These are phyloP conservation scores for Chlamydomonas reinhardtii DNA, from an alignment of 163 green algal genomes.

Conservation along the genomic window DNA sequence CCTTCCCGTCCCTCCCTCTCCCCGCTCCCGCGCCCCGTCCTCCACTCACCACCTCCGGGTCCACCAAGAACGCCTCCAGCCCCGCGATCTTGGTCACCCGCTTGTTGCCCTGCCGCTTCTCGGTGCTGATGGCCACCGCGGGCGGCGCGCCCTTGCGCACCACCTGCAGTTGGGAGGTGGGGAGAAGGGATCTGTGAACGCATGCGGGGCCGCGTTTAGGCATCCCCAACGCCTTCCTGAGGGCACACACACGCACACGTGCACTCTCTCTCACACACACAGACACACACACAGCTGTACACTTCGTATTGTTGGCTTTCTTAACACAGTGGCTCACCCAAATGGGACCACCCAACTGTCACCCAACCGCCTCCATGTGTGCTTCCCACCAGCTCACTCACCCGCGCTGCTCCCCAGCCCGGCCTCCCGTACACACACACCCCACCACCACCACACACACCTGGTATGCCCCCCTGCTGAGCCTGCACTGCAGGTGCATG, in stretches of 20 bases:
- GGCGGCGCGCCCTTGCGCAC: conserved; percentile 60
- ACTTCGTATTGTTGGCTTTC: no score
- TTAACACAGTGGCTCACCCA: no score
- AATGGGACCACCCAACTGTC: no score
- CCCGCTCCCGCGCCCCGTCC: not conserved
- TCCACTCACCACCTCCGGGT: conserved; percentile 38
- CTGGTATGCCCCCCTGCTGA: conserved; percentile 14
- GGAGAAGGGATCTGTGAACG: no score
- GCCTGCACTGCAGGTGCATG: conserved; percentile 55
- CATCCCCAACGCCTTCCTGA: no score
- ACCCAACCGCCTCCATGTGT: no score
- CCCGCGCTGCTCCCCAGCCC: not conserved
- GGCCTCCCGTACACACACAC: not conserved
- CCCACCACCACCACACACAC: not conserved
- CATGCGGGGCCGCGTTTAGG: no score
- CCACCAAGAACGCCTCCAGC: conserved; percentile 65
- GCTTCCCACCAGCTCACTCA: no score
- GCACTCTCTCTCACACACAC: no score
- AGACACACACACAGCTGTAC: no score
- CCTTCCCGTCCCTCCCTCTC: not conserved
- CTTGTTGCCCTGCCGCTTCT: conserved; percentile 73
- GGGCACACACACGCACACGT: no score
- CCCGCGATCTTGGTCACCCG: conserved; percentile 63
- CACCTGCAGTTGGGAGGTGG: conserved; percentile 26
- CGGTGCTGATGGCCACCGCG: conserved; percentile 51